These are phyloP conservation scores for Melanogaster broomeanus DNA, from an alignment of 768 basidiomycete species.

Conservation along the genomic window DNA sequence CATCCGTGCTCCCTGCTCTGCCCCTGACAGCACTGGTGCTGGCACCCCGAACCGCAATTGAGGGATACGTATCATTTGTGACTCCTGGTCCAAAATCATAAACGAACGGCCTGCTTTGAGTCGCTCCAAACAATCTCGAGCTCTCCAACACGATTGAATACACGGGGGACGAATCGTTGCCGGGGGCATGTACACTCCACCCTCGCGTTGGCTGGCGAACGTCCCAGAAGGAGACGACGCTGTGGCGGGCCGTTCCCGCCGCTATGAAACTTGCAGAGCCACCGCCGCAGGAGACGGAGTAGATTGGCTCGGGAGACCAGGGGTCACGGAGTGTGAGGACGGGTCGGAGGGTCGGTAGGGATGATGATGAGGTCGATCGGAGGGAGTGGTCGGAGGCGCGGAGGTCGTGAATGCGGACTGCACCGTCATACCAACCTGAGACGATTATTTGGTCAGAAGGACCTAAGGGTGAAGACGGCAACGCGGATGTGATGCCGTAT, in stretches of 20 bases:
- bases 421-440: slow-evolving; percentile 83
- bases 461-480: slow-evolving; percentile 67
- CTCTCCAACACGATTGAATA: slow-evolving; percentile 76
- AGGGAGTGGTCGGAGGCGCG: slow-evolving; percentile 42
- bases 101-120: slow-evolving; percentile 75
- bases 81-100: slow-evolving; percentile 78
- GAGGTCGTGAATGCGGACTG: slow-evolving; percentile 73
- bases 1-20: slow-evolving; percentile 14
- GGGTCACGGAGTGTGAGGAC: slow-evolving; percentile 65
- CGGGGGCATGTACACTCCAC: slow-evolving; percentile 81
- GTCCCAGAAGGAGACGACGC: slow-evolving; percentile 83
- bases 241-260: slow-evolving; percentile 76
- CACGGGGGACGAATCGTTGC: slow-evolving; percentile 77
- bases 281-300: slow-evolving; percentile 74
- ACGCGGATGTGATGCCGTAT: slow-evolving; percentile 66
- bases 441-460: slow-evolving; percentile 69
- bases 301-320: slow-evolving; percentile 72
- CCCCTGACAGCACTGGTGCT: slow-evolving; percentile 23
- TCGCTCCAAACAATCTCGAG: slow-evolving; percentile 76
- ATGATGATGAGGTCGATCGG: slow-evolving; percentile 9
- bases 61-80: slow-evolving; percentile 54
- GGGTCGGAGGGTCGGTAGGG: slow-evolving; percentile 47
- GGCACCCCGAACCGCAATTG: slow-evolving; percentile 21
- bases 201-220: slow-evolving; percentile 60
- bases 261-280: slow-evolving; percentile 66